Percentiles rank a stretch among this genome's conserved stretches.
Evolutionary conservation across 163 green algal species (phyloP).

Genomic region (Trebouxia gelatinosa): DNA sequence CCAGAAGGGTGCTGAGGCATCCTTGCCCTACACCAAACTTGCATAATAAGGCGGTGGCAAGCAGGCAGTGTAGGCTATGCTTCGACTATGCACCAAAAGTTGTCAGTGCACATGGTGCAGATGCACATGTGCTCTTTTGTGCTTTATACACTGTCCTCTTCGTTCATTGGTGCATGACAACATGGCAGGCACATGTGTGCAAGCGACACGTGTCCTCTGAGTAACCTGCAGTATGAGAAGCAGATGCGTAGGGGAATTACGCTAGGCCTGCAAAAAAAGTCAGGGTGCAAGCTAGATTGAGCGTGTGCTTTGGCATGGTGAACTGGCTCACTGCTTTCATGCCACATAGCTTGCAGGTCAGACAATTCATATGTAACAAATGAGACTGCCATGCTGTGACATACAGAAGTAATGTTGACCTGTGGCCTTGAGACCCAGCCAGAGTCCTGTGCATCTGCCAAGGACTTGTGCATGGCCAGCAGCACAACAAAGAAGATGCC

Average conservation of each 20-base stretch:
- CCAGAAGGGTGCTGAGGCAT: slow-evolving; percentile 54
- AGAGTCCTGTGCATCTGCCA: slow-evolving; percentile 57
- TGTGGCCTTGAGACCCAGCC: slow-evolving; percentile 36
- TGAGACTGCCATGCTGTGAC: neutral
- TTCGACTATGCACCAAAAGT: neutral
- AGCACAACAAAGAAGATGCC: slow-evolving; percentile 62
- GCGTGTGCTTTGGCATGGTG: too few species aligned
- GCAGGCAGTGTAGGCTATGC: too few species aligned
- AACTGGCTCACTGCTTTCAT: neutral
- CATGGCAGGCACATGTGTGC: neutral
- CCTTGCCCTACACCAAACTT: slow-evolving; percentile 1
- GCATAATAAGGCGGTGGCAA: too few species aligned
- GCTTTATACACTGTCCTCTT: neutral
- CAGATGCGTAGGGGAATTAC: neutral
- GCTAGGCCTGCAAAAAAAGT: neutral
- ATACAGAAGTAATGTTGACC: neutral
- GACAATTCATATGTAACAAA: neutral
- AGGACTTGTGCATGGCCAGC: slow-evolving; percentile 44
- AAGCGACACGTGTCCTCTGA: neutral
- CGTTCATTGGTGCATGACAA: neutral
- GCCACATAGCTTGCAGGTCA: neutral
- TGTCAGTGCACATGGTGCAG: neutral
- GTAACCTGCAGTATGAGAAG: too few species aligned
- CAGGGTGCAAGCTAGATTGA: too few species aligned
- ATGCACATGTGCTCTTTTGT: neutral